Evolutionary conservation across 441 rosid species (phyloP), one percentile per base, ranked within the genome.

Genomic region (Pelargonium australe): DNA sequence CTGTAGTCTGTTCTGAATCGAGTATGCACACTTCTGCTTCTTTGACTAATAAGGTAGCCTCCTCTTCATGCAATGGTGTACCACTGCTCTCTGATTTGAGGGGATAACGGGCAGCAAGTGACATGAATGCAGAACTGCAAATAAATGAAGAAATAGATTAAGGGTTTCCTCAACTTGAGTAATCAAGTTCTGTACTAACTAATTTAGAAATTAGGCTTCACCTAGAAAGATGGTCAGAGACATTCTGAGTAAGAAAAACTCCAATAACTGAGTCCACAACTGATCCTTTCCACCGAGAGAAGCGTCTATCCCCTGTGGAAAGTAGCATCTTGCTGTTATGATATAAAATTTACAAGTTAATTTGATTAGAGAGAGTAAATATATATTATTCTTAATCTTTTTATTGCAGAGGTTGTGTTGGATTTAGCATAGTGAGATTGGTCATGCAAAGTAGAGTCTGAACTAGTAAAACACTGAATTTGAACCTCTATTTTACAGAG

Each of bases 241-340:
- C 99, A 78, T 95, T 95, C 71, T 31, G 37, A 31, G 37, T 31
- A 31, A 31, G 37, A 31, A 31, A 92, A 53, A 95, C 99, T 71
- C 99, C 98, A 49, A 92, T 81, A 41, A 95, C 97, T 0, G 99
- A 95, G 79, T 95, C 99, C 66, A 95, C 97, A 71, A 95, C 95
- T 2, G 99, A 95, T 68, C 99, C 99, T 76, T 95, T 95, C 99
- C 99, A 95, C 71, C 79, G 84, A n/a, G 98, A 89, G 87, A 95
- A 95, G 70, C 92, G 91, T 72, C 99, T 86, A 76, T 95, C 97
- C 69, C 99, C 99, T 95, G 90, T 74, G 76, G 80, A 78, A 72
- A 80, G 63, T 17, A 57, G 41, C 60, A 34, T 75, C 63, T 55
- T 68, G 28, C 28, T 23, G 31, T 55, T 73, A 60, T 58, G 43